Evolutionary conservation across 257 asterid genomes (phyloP).

Genomic region (Lavandula angustifolia): DNA sequence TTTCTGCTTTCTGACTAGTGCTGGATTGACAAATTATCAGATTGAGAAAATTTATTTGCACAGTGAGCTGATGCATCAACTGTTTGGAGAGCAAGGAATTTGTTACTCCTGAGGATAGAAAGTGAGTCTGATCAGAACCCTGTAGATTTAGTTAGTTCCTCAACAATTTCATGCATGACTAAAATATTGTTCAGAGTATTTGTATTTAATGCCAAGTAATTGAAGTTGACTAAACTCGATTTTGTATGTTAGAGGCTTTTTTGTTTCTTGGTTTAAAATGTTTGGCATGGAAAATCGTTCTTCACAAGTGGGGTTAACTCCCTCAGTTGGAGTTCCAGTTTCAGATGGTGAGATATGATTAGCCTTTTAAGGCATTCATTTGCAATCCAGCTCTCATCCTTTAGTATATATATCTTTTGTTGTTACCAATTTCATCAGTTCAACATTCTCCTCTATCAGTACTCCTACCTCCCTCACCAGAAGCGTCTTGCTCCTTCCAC

Average conservation of each 20-base stretch:
- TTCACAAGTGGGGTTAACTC: slow-evolving; percentile 42
- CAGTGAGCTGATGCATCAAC: slow-evolving; percentile 98
- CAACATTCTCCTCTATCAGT: neutral
- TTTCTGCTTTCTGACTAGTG: slow-evolving; percentile 11
- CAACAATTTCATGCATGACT: neutral
- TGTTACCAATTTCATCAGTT: neutral
- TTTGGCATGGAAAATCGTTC: slow-evolving; percentile 45
- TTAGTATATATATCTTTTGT: slow-evolving; percentile 3
- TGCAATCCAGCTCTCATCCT: slow-evolving; percentile 26
- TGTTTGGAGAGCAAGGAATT: slow-evolving; percentile 82
- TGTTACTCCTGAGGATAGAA: slow-evolving; percentile 92
- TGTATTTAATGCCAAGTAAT: slow-evolving; percentile 17
- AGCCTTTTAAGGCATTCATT: slow-evolving; percentile 24
- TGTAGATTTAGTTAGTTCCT: slow-evolving; percentile 8
- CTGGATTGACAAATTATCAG: slow-evolving; percentile 16
- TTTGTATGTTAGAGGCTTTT: neutral
- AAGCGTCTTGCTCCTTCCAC: neutral
- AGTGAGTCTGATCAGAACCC: slow-evolving; percentile 54
- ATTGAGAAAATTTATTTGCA: slow-evolving; percentile 35
- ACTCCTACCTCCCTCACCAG: neutral
- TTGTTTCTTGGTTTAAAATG: slow-evolving; percentile 28
- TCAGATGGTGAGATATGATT: slow-evolving; percentile 67
- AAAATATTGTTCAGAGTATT: too few relatives aligned
- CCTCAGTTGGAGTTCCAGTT: slow-evolving; percentile 58
- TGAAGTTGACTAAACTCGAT: slow-evolving; percentile 22